Evolutionary conservation across 2,329 filamentous ascomycete genomes (phyloP), one percentile per base, ranked within the genome.

Genomic region (Trichoderma breve): DNA sequence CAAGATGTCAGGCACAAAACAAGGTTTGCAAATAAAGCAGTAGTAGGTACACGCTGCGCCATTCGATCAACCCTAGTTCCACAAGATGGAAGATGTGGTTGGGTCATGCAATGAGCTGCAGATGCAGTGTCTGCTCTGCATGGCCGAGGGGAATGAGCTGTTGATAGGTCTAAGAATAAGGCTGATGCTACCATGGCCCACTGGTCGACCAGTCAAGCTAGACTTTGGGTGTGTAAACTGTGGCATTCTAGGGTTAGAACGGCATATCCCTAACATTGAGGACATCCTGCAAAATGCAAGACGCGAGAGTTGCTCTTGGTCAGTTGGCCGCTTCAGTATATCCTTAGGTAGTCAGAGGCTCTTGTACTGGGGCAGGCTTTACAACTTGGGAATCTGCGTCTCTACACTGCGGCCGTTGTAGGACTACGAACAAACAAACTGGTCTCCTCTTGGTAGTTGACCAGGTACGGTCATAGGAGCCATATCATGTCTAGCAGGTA

Each of bases 41-140:
- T 30, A 3, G 21, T 60, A n/a, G n/a, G 30, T 21, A 21, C 18
- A 24, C 21, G 18, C n/a, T 14, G n/a, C 39, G 15, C 39, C 39
- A 58, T 60, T 43, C 18, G 15, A 34, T 21, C n/a, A 60, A 24
- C 18, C 34, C 32, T 32, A 32, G 57, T 34, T 24, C n/a, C 47
- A 53, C 47, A 53, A 53, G 47, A 14, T 51, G 11, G n/a, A 51
- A 51, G 43, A 53, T 53, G 30, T 34, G 18, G 30, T 36, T 51
- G n/a, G 63, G 55, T 55, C 36, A 61, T 26, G 36, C 39, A 28
- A 51, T 12, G 28, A 43, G 60, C 47, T 64, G 60, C 60, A 71
- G 60, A 34, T 71, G 68, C 47, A 24, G 21, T 57, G 55, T 55
- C 68, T n/a, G 30, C 36, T 34, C 12, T 61, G n/a, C 66, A 69